phyloP scores from a whole-genome alignment of 768 basidiomycete species.

The Suillus americanus region DNA sequence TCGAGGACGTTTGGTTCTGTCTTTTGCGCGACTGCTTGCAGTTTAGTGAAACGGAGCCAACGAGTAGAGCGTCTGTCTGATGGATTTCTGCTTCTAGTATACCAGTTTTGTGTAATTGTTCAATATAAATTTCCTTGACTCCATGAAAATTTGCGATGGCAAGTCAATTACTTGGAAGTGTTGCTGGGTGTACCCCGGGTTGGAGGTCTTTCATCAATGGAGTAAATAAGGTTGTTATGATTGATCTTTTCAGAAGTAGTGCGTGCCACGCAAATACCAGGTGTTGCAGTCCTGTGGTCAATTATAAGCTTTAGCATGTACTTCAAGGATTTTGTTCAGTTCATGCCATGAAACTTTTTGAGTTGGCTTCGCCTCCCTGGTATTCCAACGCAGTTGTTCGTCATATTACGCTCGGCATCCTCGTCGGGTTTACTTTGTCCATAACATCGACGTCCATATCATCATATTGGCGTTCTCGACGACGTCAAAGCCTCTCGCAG shows the following conservation, averaged over 20 bases:
- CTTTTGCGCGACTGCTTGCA: conserved; percentile 27
- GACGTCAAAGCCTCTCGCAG: conserved; percentile 38
- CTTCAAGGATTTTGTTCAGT: not conserved
- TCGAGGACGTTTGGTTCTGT: conserved; percentile 66
- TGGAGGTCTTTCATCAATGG: too few relatives aligned
- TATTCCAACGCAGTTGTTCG: conserved; percentile 26
- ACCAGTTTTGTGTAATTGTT: not conserved
- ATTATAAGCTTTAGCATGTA: not conserved
- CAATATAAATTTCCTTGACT: not conserved
- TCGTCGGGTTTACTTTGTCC: conserved; percentile 78
- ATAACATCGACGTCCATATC: conserved; percentile 67
- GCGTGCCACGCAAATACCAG: not conserved
- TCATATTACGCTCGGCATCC: conserved; percentile 49
- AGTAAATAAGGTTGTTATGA: too few relatives aligned
- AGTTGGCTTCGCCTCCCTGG: conserved; percentile 20
- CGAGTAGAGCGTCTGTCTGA: conserved; percentile 66
- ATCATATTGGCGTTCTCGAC: conserved; percentile 50
- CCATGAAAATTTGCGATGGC: not conserved
- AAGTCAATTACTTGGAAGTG: not conserved
- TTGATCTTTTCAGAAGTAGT: too few relatives aligned
- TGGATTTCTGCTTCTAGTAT: conserved; percentile 39
- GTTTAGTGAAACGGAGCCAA: conserved; percentile 35
- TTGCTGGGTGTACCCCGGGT: too few relatives aligned
- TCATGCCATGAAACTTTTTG: conserved; percentile 14
- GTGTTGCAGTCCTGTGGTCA: not conserved